Base-by-base conservation (phyloP, 768 basidiomycete genomes). In the Collybia nuda region DNA sequence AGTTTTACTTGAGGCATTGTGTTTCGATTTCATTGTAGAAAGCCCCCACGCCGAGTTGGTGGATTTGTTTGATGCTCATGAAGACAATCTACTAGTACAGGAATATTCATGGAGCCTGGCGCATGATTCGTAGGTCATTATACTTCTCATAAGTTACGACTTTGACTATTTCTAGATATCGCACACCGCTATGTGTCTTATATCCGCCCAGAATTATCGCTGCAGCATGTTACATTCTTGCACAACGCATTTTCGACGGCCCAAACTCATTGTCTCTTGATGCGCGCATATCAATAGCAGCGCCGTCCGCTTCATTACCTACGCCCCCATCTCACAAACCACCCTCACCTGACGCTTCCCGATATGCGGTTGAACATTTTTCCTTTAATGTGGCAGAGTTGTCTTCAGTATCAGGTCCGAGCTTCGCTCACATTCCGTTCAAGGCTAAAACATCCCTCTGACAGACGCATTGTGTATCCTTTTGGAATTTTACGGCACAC, bases 71-170 rank as follows among this genome's bases (percentile, higher is more conserved):
- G 80, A 85, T 49, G 69, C 75, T 7, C 67, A 77, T 39, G 75
- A 76, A 53, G 72, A 75, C 38, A 77, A 75, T 29, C 47, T 62
- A 17, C 66, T 72, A 28, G 64, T 86, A 29, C 82, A 88, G 64
- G 90, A 91, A 61, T 85, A 81, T 60, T 84, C 89, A 11, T 93
- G 90, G 92, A 89, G 88, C 54, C 74, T 93, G 44, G 86, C 90
- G 12, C 88, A 91, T 67, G 91, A 93, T 72, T 90, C 91, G 91
- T 93, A 51, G 67, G 76, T 78, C 29, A 37, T 12, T 43, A 44
- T 50, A 15, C 18, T 55, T 46, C 48, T 47, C 36, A 11, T 44
- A 44, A 24, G 24, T 58, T 45, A 40, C 40, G 11, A 38, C 45
- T 45, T n/a, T 55, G 17, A 47, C 53, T 51, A 38, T 44, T 51